A percentile compares a stretch with the other conserved stretches of the same genome.
Conservation (phyloP, 331 rosid genomes). For the Erythrophleum ivorense region DNA sequence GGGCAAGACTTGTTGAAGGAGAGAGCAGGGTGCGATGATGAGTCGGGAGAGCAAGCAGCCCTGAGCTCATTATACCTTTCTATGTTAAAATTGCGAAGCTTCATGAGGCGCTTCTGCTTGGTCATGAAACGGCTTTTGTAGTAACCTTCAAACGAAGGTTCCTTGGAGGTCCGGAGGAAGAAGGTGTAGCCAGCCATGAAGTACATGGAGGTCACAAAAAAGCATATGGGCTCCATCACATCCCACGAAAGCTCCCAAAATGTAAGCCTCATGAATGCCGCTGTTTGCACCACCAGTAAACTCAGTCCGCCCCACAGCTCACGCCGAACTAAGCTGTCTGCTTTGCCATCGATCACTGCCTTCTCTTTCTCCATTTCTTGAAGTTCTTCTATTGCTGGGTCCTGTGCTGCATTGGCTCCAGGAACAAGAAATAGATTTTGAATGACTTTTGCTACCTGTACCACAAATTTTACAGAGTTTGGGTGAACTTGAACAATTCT, state of each 20-base stretch:
- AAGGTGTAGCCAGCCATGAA: conserved; percentile 80
- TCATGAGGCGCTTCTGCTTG: conserved; percentile 77
- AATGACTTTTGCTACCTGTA: conserved; percentile 84
- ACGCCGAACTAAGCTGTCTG: conserved; percentile 59
- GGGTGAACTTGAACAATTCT: conserved; percentile 61
- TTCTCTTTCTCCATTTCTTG: conserved; percentile 69
- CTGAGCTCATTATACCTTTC: conserved; percentile 63
- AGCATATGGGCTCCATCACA: conserved; percentile 97
- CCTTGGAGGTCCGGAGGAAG: conserved; percentile 79
- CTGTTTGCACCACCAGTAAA: conserved; percentile 63
- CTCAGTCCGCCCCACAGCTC: conserved; percentile 86
- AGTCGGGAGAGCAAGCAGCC: conserved; percentile 42
- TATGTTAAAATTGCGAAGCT: conserved; percentile 62
- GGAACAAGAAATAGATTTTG: conserved; percentile 52
- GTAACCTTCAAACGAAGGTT: conserved; percentile 83
- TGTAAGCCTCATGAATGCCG: conserved; percentile 85
- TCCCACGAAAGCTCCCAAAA: conserved; percentile 99
- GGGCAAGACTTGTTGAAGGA: conserved; percentile 18
- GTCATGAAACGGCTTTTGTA: conserved; percentile 65
- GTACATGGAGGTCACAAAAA: conserved; percentile 72
- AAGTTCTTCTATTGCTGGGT: conserved; percentile 52
- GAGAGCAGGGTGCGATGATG: conserved; percentile 16
- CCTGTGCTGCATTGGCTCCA: conserved; percentile 48
- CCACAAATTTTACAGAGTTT: conserved; percentile 59
- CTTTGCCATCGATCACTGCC: conserved; percentile 59